Evolutionary conservation across 257 asterid species (phyloP).

Genomic region (Solanum gandarillasii): DNA sequence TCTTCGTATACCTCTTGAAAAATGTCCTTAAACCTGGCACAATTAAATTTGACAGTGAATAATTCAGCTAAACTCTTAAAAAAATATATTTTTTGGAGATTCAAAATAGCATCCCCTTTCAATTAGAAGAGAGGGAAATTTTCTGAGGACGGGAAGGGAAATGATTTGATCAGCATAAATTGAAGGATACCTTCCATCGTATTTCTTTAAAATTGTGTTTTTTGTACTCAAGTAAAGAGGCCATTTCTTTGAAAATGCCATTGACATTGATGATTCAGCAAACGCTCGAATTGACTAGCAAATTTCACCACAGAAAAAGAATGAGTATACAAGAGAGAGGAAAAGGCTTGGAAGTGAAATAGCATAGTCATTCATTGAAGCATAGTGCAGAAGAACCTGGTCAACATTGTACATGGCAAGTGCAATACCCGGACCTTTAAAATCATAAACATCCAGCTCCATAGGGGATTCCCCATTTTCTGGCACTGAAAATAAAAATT

Average conservation of each 20-base stretch:
- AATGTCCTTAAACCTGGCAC: constrained; percentile 71
- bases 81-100: neutral
- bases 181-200: constrained; percentile 71
- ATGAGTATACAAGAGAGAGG: neutral
- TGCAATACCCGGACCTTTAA: constrained; percentile 86
- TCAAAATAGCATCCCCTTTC: neutral
- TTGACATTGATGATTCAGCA: constrained; percentile 91
- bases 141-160: neutral
- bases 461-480: constrained; percentile 53
- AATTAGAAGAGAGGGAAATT: neutral
- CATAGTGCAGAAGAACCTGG: constrained; percentile 33
- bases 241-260: constrained; percentile 81
- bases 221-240: constrained; percentile 91
- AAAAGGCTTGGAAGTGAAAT: neutral
- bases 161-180: neutral
- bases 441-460: constrained; percentile 59
- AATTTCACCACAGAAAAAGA: constrained; percentile 2
- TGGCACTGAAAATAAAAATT: constrained; percentile 35
- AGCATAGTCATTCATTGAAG: neutral
- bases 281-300: constrained; percentile 77
- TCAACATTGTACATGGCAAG: constrained; percentile 89
- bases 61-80: neutral
- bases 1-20: constrained; percentile 87
- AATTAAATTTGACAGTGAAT: neutral
- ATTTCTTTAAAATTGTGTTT: constrained; percentile 84